Base-by-base conservation (phyloP, 2,329 filamentous ascomycete species). In the Epichloe sibirici region DNA sequence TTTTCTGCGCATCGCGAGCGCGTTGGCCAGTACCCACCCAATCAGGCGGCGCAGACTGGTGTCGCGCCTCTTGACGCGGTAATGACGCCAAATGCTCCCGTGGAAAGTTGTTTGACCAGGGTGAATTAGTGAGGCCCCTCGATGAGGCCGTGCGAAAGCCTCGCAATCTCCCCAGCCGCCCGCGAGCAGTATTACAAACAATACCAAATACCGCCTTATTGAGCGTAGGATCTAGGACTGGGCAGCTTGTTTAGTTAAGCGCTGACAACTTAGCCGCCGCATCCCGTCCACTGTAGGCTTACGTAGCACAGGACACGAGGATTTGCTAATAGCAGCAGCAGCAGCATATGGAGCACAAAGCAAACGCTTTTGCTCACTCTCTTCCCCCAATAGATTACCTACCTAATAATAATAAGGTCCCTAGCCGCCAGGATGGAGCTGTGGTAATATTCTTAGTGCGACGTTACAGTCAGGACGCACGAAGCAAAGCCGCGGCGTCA, bases 371-470 rank as follows among this genome's bases (percentile, higher is more conserved):
- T 21, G 17, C 17, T 21, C 17, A 21, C 17, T 21, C 17, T 21
- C 17, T 21, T 21, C 17, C 17, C 17, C 17, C 17, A 21, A 8
- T 11, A 31, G 3, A 31, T 11, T 31, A 31, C 8, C 28, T 31
- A 9, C 28, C 8, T 31, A 31, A 31, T 4, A 9, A 31, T 4
- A 9, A 12, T 15, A 6, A 44, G n/a, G 43, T n/a, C 23, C 13
- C n/a, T 50, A 50, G 48, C 48, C 48, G 48, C 48, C 48, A 50
- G 28, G 13, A 37, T 17, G 48, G 39, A 50, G 40, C 48, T 49
- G 48, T 28, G 23, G 21, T 35, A 21, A 21, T 21, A 11, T 39
- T 21, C 13, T 28, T 7, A 43, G 38, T 49, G 23, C 38, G 37
- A 49, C 38, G 38, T 12, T 42, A 15, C 48, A 43, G 38, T 42